These are phyloP conservation scores for Dothideomycetes sp. DNA, from an alignment of 2,329 filamentous ascomycete species.

Conservation along the genomic window DNA sequence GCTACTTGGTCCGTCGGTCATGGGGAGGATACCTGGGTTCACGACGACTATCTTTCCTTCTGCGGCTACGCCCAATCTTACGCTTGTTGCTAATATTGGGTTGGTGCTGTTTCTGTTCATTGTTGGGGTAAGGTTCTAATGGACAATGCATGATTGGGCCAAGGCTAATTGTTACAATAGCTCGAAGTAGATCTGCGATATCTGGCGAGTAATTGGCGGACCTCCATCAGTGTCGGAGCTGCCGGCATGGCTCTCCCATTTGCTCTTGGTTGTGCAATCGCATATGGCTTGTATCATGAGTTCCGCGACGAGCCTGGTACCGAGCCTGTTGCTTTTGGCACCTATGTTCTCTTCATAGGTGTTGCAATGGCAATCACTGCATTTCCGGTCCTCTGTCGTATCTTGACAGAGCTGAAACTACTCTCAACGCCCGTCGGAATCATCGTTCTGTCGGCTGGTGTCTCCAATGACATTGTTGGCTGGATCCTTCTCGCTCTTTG, in stretches of 20 bases:
- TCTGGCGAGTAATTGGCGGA: constrained; percentile 67
- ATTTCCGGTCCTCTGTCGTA: constrained; percentile 86
- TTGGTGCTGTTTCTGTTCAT: constrained; percentile 79
- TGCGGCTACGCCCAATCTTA: constrained; percentile 63
- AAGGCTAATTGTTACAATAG: too few species aligned
- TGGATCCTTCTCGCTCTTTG: constrained; percentile 92
- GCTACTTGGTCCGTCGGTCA: constrained; percentile 73
- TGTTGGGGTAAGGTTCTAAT: constrained; percentile 53
- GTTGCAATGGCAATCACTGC: constrained; percentile 87
- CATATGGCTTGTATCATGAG: constrained; percentile 68
- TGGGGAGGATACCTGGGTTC: constrained; percentile 78
- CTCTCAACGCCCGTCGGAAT: constrained; percentile 74
- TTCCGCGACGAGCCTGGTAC: constrained; percentile 50
- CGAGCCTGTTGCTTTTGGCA: constrained; percentile 48
- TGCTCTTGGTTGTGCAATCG: constrained; percentile 67
- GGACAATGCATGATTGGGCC: too few species aligned
- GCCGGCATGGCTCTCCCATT: constrained; percentile 77
- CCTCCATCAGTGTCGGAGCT: constrained; percentile 66
- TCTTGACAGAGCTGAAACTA: constrained; percentile 81
- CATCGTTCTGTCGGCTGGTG: constrained; percentile 79
- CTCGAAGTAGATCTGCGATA: constrained; percentile 76
- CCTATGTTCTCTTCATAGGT: constrained; percentile 71
- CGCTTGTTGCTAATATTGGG: constrained; percentile 70
- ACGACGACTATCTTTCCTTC: constrained; percentile 63
- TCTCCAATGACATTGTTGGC: constrained; percentile 82